Base-by-base conservation (phyloP, 495 filamentous ascomycete genomes). In the Xylaria flabelliformis region DNA sequence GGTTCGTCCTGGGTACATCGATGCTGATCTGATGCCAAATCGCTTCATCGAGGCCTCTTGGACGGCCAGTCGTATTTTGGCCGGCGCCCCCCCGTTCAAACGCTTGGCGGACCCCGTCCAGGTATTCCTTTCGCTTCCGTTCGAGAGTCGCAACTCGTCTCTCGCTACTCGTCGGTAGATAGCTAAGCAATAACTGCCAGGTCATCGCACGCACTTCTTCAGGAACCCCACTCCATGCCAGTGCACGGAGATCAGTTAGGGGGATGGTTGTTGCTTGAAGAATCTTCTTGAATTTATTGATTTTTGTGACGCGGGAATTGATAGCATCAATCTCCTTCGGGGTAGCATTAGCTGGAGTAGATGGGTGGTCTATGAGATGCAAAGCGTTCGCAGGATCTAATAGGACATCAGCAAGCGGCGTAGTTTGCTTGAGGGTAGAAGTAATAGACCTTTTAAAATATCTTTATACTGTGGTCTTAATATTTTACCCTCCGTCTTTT, bases 11-110 rank as follows among this genome's bases (percentile, higher is more conserved):
- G 9, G 96, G 96, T 26, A 99, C 97, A 79, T 99, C 96, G 77
- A 99, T 99, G 74, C 93, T 97, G 80, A 99, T 98, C 75, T 99
- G 96, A 80, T 99, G 96, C 96, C 96, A 99, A 64, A 99, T 90
- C 29, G 92, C 91, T 82, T 99, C 95, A 76, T 98, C 96, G 29
- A 99, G 85, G 9, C 96, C 96, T 76, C 94, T 86, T 36, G 84
- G 84, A 61, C 90, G 87, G 19, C 89, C 85, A 53, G 81, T 77
- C 3, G 81, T 69, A 44, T 75, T 73, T 39, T 76, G 76, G 66
- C 58, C 67, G 9, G 53, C 48, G 36, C 80, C 79, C 13, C 91
- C 90, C 66, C 93, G 88, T 71, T 97, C 94, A 80, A 99, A 99
- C 8, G 95, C 94, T 81, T 98, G 95, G 48, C 93, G 90, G 32